Evolutionary conservation across 73 alveolate genomes (phyloP).

Genomic region (Diophrys appendiculata): DNA sequence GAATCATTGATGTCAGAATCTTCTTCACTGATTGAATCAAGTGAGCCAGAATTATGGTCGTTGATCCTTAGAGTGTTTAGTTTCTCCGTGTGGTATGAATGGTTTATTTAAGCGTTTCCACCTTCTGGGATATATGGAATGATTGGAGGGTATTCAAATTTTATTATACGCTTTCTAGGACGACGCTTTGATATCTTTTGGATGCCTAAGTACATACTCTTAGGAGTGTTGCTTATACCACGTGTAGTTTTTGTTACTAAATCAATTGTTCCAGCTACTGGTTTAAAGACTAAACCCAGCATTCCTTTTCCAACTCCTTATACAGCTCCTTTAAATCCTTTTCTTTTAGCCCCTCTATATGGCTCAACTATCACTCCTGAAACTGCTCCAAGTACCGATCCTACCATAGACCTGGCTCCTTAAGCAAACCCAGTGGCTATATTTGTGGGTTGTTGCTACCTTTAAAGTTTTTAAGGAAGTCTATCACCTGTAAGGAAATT

Average conservation of each 20-base stretch:
- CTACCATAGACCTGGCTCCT: constrained; percentile 64
- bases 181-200: constrained; percentile 20
- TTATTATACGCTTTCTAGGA: not conserved
- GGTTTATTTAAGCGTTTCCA: too few species aligned
- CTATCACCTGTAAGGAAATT: constrained; percentile 11
- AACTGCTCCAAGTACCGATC: constrained; percentile 69
- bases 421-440: constrained; percentile 40
- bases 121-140: constrained; percentile 36
- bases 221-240: constrained; percentile 79
- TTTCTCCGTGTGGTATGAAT: too few species aligned
- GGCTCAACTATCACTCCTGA: constrained; percentile 89
- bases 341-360: constrained; percentile 79
- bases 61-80: too few species aligned
- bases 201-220: constrained; percentile 24
- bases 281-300: constrained; percentile 76
- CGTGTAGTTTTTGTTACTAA: constrained; percentile 77
- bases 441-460: too few species aligned
- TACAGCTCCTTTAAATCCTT: constrained; percentile 79
- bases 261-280: constrained; percentile 84
- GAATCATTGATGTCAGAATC: not conserved
- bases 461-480: too few species aligned
- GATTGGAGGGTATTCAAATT: constrained; percentile 20
- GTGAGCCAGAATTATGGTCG: too few species aligned
- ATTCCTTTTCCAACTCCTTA: constrained; percentile 80
- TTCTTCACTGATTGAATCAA: not conserved